Evolutionary conservation across 139 green algal genomes (phyloP).

Genomic region (Penium margaritaceum): DNA sequence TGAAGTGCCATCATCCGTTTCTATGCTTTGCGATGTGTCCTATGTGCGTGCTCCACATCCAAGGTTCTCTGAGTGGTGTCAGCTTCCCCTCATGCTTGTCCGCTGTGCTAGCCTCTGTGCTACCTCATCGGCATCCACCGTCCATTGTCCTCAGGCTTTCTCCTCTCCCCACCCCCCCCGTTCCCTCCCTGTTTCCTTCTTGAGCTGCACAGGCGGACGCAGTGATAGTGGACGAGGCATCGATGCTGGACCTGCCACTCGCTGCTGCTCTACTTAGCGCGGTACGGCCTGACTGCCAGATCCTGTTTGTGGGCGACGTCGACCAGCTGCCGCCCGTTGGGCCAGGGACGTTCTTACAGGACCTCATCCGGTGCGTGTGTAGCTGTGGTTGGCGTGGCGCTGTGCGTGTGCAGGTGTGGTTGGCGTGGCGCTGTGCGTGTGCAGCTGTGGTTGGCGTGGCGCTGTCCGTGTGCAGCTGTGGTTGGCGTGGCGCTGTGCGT

Average conservation of each 20-base stretch:
- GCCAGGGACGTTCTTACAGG: constrained; percentile 56
- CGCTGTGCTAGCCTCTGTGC: background rate
- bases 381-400: too few species aligned
- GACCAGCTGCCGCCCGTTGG: constrained; percentile 78
- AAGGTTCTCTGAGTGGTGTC: background rate
- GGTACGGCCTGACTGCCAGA: constrained; percentile 47
- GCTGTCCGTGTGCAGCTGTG: too few species aligned
- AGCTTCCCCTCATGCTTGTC: background rate
- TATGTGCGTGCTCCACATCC: too few species aligned
- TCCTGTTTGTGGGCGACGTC: constrained; percentile 76
- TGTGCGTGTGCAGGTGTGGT: too few species aligned
- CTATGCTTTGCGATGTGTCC: background rate
- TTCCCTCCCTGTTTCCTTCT: background rate
- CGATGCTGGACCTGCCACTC: constrained; percentile 72
- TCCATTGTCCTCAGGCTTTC: too few species aligned
- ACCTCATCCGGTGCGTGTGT: constrained; percentile 32
- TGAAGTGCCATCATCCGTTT: background rate
- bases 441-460: too few species aligned
- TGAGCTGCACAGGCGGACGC: constrained; percentile 35
- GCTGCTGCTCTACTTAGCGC: constrained; percentile 61
- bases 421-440: too few species aligned
- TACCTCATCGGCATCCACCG: background rate
- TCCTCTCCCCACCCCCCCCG: too few species aligned
- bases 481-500: too few species aligned
- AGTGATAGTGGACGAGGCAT: constrained; percentile 72